These are phyloP conservation scores for Suhomyces faveliae DNA, from an alignment of 805 yeast species.

Conservation along the genomic window DNA sequence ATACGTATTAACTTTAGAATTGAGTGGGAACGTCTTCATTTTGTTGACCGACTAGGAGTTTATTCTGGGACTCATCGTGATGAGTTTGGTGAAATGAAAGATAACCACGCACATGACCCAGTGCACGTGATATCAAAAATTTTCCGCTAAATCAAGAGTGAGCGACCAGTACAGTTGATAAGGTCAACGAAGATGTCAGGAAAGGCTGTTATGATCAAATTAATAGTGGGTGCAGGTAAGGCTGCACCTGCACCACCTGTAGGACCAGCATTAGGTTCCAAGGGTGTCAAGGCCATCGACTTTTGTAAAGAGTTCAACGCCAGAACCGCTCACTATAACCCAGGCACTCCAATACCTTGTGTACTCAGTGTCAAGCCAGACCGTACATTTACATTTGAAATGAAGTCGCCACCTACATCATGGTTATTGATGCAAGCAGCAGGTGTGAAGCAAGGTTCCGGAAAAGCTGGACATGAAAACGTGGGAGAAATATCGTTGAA, in stretches of 20 bases:
- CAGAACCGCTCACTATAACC: slow-evolving; percentile 80
- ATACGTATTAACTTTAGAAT: slow-evolving; percentile 57
- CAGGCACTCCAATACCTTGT: slow-evolving; percentile 90
- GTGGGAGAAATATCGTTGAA: slow-evolving; percentile 75
- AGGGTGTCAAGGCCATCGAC: slow-evolving; percentile 98
- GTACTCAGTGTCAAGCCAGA: slow-evolving; percentile 87
- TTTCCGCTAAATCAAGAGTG: not conserved
- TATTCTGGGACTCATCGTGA: not conserved
- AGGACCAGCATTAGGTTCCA: slow-evolving; percentile 97
- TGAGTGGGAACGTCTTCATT: slow-evolving; percentile 39
- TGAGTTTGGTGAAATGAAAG: not conserved
- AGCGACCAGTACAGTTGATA: not conserved
- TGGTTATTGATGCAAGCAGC: slow-evolving; percentile 83
- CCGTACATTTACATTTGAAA: slow-evolving; percentile 79
- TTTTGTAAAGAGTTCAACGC: slow-evolving; percentile 98
- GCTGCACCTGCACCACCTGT: slow-evolving; percentile 99
- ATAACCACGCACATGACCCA: not conserved
- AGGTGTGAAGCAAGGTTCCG: slow-evolving; percentile 76
- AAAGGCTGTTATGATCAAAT: slow-evolving; percentile 73
- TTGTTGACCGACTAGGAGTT: not conserved
- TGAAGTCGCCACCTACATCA: slow-evolving; percentile 90
- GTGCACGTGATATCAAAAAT: slow-evolving; percentile 3
- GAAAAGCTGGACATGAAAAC: slow-evolving; percentile 54
- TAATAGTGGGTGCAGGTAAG: slow-evolving; percentile 94
- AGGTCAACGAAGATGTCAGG: slow-evolving; percentile 25